Base-by-base conservation (phyloP, 495 filamentous ascomycete species). In the Barbatosphaeria neglecta region DNA sequence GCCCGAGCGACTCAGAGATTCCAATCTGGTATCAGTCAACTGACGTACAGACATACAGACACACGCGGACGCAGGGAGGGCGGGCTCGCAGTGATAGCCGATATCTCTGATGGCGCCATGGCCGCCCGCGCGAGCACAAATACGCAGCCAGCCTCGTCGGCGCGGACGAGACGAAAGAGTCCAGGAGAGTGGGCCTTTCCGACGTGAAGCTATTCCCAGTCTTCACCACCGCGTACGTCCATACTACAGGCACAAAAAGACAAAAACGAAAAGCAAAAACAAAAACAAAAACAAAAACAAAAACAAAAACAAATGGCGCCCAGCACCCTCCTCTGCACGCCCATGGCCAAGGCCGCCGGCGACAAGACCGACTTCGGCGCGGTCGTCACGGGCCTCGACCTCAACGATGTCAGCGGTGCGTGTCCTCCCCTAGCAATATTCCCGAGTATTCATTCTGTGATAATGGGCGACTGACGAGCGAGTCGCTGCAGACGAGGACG, bases 401-500 rank as follows among this genome's bases (percentile, higher is more conserved):
- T 65, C 19, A 57, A 56, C 35, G 46, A 59, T 11, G 52, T 65
- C 15, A 49, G 23, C 43, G 52, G 55, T 58, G 35, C 49, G 50
- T 8, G n/a, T n/a, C n/a, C n/a, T n/a, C n/a, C n/a, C 17, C 22
- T 17, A 22, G 39, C 8, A 2, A 48, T 3, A 18, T n/a, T n/a
- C n/a, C n/a, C n/a, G n/a, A n/a, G n/a, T n/a, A n/a, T n/a, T n/a
- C n/a, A n/a, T n/a, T n/a, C n/a, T n/a, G n/a, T n/a, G n/a, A n/a
- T n/a, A n/a, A n/a, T n/a, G n/a, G n/a, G 10, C 39, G 4, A 10
- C 39, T 41, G 5, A 41, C 39, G 24, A 2, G 31, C 2, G 31
- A n/a, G n/a, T n/a, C n/a, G n/a, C n/a, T 19, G 15, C 16, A 60
- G 61, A 67, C 45, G 52, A 56, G 40, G 64, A 67, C 38, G 50